Conservation (phyloP, 1,139 yeast species). For the Tardiomyces depauwii region DNA sequence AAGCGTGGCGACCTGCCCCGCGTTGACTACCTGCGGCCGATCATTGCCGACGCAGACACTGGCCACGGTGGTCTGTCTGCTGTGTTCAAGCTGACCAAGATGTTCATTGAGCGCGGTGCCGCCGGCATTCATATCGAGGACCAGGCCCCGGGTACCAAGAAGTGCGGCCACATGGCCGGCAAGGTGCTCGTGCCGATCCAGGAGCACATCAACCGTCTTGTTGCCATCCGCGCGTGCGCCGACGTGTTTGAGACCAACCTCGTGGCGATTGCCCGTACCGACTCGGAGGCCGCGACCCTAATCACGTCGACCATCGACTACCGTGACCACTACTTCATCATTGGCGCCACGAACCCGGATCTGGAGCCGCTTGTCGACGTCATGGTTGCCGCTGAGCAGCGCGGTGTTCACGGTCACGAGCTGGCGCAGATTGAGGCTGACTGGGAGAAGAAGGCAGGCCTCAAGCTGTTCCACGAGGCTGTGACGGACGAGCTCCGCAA, state of each 20-base stretch:
- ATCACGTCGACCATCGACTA: conserved; percentile 88
- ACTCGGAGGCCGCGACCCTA: conserved; percentile 93
- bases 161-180: conserved; percentile 98
- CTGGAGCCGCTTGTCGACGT: conserved; percentile 63
- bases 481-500: conserved; percentile 68
- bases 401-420: conserved; percentile 61
- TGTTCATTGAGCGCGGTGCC: conserved; percentile 97
- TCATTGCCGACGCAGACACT: conserved; percentile 95
- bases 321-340: conserved; percentile 87
- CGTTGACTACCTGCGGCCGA: conserved; percentile 84
- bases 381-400: conserved; percentile 70
- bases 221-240: conserved; percentile 92
- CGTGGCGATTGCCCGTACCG: conserved; percentile 88
- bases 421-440: conserved; percentile 67
- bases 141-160: conserved; percentile 97
- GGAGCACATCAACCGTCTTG: conserved; percentile 89
- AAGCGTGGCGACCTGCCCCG: conserved; percentile 49
- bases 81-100: conserved; percentile 85
- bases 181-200: conserved; percentile 95
- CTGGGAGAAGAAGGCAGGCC: conserved; percentile 77
- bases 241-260: conserved; percentile 85
- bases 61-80: conserved; percentile 99
- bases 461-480: conserved; percentile 85
- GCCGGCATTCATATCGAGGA: conserved; percentile 98
- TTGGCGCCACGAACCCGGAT: conserved; percentile 84